Base-by-base conservation (phyloP, 192 early-diverging fungal genomes). In the Borealophlyctis nickersoniae region DNA sequence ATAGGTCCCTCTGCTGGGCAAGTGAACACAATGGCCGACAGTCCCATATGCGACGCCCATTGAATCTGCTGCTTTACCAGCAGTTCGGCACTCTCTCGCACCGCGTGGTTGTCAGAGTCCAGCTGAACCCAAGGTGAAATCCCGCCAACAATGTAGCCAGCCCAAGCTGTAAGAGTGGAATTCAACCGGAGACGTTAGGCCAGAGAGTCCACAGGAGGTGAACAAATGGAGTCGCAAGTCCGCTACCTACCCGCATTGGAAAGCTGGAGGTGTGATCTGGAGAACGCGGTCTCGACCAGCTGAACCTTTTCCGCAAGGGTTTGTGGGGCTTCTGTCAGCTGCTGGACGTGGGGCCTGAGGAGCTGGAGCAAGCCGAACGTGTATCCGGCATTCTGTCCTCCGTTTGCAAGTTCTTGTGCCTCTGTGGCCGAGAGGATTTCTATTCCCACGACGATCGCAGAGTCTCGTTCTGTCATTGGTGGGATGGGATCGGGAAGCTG, bases 1-100 rank as follows among this genome's bases (percentile, higher is more conserved):
- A 81, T 39, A 24, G 66, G 32, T 24, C 55, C 34, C 1, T 71
- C 68, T 5, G 68, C 52, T 45, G 74, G 65, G 7, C 23, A 34
- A 28, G 80, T 79, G 4, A 88, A 68, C 28, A 91, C 53, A 24
- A 91, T 66, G 3, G 82, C 74, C 3, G 75, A 59, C 5, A 92
- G 45, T 0, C 88, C 87, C 26, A 93, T 58, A 72, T 93, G 89
- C 7, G 80, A 60, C 0, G 80, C 85, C 88, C 87, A 93, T 9
- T 84, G 74, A 19, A 85, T 61, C 73, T 91, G 66, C 54, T 67
- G 70, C 19, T 56, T 29, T 33, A 77, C 39, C n/a, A 77, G 56
- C 28, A 35, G 19, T 51, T 73, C 72, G 19, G 61, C 73, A 5
- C 50, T 52, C 36, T 63, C 24, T 1, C 58, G 61, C 29, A 62